A percentile compares a stretch with the other conserved stretches of the same genome.
Evolutionary conservation across 2,329 filamentous ascomycete genomes (phyloP).

Genomic region (Colletotrichum sublineola): DNA sequence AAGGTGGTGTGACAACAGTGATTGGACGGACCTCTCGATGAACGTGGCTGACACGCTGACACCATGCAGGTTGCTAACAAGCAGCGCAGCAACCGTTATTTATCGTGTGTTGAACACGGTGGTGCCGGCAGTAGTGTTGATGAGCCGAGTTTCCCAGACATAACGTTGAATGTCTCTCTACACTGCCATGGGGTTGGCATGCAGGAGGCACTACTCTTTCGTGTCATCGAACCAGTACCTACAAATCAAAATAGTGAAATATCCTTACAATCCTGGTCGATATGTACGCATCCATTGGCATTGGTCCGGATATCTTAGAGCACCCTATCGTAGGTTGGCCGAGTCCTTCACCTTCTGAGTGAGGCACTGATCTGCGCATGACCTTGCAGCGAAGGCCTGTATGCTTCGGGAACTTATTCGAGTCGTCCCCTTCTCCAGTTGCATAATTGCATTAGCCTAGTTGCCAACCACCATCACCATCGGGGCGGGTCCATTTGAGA

Average conservation of each 20-base stretch:
- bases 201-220: constrained; percentile 6
- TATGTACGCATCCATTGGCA: not conserved
- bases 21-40: constrained; percentile 3
- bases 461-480: constrained; percentile 5
- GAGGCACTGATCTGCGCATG: not conserved
- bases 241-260: constrained; percentile 1
- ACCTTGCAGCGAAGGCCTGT: not conserved
- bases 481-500: not conserved
- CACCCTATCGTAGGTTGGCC: not conserved
- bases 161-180: constrained; percentile 15
- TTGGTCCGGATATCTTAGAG: not conserved
- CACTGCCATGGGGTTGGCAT: not conserved
- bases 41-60: not conserved
- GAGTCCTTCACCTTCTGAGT: not conserved
- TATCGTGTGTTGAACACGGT: constrained; percentile 5
- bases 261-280: constrained; percentile 13
- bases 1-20: not conserved
- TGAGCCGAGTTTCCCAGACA: not conserved
- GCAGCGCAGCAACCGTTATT: constrained; percentile 20
- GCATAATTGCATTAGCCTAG: constrained; percentile 6
- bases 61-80: not conserved
- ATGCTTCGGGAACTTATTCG: not conserved
- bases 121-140: not conserved
- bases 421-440: not conserved
- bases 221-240: not conserved